Percentiles rank a stretch among this genome's conserved stretches.
These are phyloP conservation scores for Xenoacremonium recifei DNA, from an alignment of 2,329 filamentous ascomycete genomes.

Conservation along the genomic window DNA sequence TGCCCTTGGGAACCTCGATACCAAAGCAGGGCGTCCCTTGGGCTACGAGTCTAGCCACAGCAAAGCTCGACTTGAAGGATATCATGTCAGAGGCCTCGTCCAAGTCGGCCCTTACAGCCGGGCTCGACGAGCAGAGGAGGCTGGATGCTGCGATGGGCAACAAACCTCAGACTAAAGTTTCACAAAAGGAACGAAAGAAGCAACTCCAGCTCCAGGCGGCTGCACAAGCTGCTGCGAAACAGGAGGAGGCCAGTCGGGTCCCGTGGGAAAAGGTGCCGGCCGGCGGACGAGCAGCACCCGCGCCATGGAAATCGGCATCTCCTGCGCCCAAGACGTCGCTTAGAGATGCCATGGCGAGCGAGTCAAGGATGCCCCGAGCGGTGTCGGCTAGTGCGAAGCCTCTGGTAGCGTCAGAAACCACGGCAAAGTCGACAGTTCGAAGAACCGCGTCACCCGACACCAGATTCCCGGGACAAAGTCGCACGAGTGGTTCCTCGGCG, in stretches of 20 bases:
- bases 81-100: constrained; percentile 66
- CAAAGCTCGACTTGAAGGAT: constrained; percentile 71
- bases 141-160: constrained; percentile 38
- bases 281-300: constrained; percentile 35
- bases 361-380: constrained; percentile 25
- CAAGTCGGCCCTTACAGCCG: constrained; percentile 53
- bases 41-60: constrained; percentile 50
- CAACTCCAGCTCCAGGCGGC: constrained; percentile 66
- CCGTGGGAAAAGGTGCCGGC: constrained; percentile 44
- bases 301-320: constrained; percentile 66
- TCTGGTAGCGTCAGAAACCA: constrained; percentile 42
- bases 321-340: constrained; percentile 47
- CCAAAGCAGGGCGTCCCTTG: constrained; percentile 43
- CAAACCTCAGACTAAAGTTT: constrained; percentile 60
- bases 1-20: constrained; percentile 1
- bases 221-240: constrained; percentile 39
- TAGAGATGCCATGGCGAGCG: constrained; percentile 44
- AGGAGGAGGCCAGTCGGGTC: constrained; percentile 28
- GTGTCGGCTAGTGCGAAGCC: constrained; percentile 38
- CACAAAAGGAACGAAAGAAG: constrained; percentile 89
- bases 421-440: constrained; percentile 37
- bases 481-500: constrained; percentile 34
- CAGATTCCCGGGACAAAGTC: constrained; percentile 58
- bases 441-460: constrained; percentile 62
- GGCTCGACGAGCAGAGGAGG: constrained; percentile 49